These are phyloP conservation scores for Boletus sensibilis DNA, from an alignment of 768 basidiomycete species.

Conservation along the genomic window DNA sequence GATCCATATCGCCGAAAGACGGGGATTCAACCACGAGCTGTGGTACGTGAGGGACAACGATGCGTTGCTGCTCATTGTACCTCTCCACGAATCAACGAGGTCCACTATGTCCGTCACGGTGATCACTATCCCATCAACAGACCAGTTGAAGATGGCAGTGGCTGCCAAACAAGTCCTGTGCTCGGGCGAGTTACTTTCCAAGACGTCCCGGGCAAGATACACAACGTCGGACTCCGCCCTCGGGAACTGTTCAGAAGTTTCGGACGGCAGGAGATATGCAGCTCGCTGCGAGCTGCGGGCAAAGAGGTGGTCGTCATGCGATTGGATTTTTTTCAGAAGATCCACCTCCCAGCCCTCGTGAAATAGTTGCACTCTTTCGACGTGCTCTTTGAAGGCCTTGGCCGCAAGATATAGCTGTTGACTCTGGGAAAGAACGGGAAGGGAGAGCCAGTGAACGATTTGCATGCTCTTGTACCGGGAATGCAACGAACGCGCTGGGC, in stretches of 20 bases:
- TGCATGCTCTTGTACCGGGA: constrained; percentile 41
- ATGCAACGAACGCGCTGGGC: constrained; percentile 17
- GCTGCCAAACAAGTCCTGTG: constrained; percentile 6
- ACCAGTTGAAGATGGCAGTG: neutral
- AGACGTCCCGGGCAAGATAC: constrained; percentile 13
- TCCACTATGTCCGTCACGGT: neutral
- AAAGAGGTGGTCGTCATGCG: constrained; percentile 5
- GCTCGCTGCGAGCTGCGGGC: constrained; percentile 13
- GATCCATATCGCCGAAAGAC: constrained; percentile 24
- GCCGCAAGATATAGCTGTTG: constrained; percentile 22
- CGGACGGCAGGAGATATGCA: constrained; percentile 7
- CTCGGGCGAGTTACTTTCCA: neutral
- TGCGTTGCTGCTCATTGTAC: neutral
- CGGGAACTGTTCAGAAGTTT: neutral
- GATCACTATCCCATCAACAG: neutral
- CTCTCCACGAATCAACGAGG: constrained; percentile 1
- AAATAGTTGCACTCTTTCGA: constrained; percentile 10
- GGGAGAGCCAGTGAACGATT: constrained; percentile 31
- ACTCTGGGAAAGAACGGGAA: constrained; percentile 29
- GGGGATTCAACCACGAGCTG: constrained; percentile 24
- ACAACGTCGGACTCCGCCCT: neutral
- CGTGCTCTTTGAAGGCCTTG: constrained; percentile 28
- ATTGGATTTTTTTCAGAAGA: neutral
- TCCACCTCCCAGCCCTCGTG: neutral
- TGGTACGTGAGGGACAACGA: constrained; percentile 16